Evolutionary conservation across 768 basidiomycete genomes (phyloP), one percentile per base, ranked within the genome.

Genomic region (Lentinus tigrinus): DNA sequence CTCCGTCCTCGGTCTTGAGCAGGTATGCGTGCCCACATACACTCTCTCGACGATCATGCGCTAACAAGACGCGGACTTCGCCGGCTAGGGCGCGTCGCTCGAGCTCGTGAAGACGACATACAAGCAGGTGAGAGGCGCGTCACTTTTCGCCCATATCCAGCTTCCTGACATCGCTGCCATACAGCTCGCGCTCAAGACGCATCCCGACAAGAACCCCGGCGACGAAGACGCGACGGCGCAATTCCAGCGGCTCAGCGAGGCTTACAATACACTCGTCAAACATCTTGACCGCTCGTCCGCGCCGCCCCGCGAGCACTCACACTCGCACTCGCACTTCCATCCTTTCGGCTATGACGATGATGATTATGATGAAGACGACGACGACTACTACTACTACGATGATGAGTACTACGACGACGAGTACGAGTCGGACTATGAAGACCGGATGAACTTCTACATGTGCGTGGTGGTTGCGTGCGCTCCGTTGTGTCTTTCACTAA

Each of bases 161-260:
- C 23, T 28, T 34, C 47, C 27, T 47, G 17, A 14, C 50, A 14
- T 23, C 6, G 7, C 34, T 17, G 10, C 19, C 36, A 10, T 42
- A 19, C 54, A 88, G 84, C 74, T 85, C 52, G 88, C 88, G 4
- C 74, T 89, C 23, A 78, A 78, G 19, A 87, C 83, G 0, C 90
- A 91, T 72, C 89, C 90, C 8, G 89, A 90, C 73, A 91, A 90
- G 74, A 90, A 90, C 57, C 84, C 78, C 0, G 79, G 79, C 40
- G 82, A 90, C 62, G 78, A 78, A 39, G 75, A 78, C 62, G 89
- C 88, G 46, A 90, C 89, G 38, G 77, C 76, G 3, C 77, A 85
- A 67, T 91, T 92, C 65, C 89, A 91, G 71, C 73, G 75, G 51
- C 69, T 93, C 44, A 79, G 85, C 57, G 86, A 83, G 56, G 89